A percentile compares a stretch with the other conserved stretches of the same genome.
Evolutionary conservation across 805 yeast species (phyloP).

Genomic region (Hanseniaspora occidentalis): DNA sequence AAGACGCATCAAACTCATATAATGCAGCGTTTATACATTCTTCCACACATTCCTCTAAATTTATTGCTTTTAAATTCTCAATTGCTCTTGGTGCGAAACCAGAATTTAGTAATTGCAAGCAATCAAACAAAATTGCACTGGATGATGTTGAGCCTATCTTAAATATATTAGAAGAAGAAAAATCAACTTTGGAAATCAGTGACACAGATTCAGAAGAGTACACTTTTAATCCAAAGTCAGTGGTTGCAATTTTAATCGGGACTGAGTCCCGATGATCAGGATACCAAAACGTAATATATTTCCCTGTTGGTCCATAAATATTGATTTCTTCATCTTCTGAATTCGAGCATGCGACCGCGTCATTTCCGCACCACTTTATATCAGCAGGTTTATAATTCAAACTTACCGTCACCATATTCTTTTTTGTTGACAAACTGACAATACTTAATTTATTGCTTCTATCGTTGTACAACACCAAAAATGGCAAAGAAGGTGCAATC

Average conservation of each 20-base stretch:
- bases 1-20: slow-evolving; percentile 60
- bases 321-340: slow-evolving; percentile 48
- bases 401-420: slow-evolving; percentile 15
- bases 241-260: slow-evolving; percentile 28
- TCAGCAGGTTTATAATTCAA: slow-evolving; percentile 20
- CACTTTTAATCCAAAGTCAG: slow-evolving; percentile 58
- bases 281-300: slow-evolving; percentile 36
- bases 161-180: slow-evolving; percentile 47
- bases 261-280: slow-evolving; percentile 29
- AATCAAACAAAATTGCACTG: slow-evolving; percentile 70
- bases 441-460: slow-evolving; percentile 35
- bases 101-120: slow-evolving; percentile 52
- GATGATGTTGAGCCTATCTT: slow-evolving; percentile 77
- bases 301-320: slow-evolving; percentile 56
- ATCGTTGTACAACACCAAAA: slow-evolving; percentile 38
- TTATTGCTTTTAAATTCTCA: slow-evolving; percentile 50
- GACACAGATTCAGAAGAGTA: slow-evolving; percentile 47
- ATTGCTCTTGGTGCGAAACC: slow-evolving; percentile 59
- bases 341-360: slow-evolving; percentile 52
- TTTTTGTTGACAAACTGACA: slow-evolving; percentile 22
- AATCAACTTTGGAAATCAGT: slow-evolving; percentile 51
- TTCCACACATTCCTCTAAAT: slow-evolving; percentile 47
- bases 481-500: slow-evolving; percentile 18
- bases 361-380: slow-evolving; percentile 77
- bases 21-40: slow-evolving; percentile 64